Evolutionary conservation across 257 asterid species (phyloP).

Genomic region (Solanum boliviense): DNA sequence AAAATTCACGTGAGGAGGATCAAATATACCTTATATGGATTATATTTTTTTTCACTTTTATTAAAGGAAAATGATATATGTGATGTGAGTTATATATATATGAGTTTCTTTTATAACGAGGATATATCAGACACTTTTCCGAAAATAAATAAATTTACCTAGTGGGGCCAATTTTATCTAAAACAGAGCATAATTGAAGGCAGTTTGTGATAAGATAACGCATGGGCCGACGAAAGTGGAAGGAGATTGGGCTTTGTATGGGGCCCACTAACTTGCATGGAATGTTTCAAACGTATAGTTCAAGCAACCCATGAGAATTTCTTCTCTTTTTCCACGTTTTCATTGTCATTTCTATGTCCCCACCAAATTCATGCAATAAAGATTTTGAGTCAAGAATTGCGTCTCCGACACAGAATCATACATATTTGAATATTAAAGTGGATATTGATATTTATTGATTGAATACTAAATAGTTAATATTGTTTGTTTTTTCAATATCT

Average conservation of each 20-base stretch:
- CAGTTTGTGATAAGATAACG: conserved; percentile 15
- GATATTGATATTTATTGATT: no score
- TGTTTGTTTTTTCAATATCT: no score
- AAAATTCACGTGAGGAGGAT: no score
- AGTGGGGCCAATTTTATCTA: conserved; percentile 44
- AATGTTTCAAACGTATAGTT: conserved; percentile 21
- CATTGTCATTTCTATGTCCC: neutral
- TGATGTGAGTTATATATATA: no score
- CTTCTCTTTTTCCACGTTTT: neutral
- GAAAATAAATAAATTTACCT: no score
- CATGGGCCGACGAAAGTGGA: conserved; percentile 24
- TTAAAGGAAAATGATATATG: no score
- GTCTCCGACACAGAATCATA: neutral
- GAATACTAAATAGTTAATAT: no score
- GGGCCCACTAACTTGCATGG: conserved; percentile 15
- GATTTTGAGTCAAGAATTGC: neutral
- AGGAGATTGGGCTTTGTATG: conserved; percentile 18
- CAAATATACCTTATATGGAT: no score
- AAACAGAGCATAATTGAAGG: conserved; percentile 18
- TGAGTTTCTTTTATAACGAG: no score
- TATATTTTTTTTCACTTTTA: no score
- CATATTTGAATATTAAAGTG: no score
- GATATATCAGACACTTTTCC: no score
- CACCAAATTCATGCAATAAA: neutral
- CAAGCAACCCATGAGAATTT: neutral